Conservation (phyloP, 495 filamentous ascomycete genomes). For the Penicillium paradoxum region DNA sequence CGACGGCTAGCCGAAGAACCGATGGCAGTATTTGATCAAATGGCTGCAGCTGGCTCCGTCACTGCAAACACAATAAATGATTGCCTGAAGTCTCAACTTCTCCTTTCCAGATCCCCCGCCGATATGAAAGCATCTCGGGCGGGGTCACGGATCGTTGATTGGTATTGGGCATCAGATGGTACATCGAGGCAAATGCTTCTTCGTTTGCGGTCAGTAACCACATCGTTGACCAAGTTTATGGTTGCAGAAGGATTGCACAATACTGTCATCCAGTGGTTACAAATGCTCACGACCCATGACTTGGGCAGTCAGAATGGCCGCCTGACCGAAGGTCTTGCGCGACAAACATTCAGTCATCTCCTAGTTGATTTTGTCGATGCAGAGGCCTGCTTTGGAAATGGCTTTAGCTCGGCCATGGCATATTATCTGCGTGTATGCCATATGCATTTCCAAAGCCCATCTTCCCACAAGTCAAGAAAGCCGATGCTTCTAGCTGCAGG, state of each 20-base stretch:
- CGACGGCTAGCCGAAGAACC: slow-evolving; percentile 28
- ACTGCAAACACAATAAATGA: slow-evolving; percentile 12
- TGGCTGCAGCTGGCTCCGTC: slow-evolving; percentile 35
- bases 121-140: slow-evolving; percentile 33
- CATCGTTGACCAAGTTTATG: slow-evolving; percentile 35
- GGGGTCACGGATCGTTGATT: slow-evolving; percentile 32
- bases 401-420: slow-evolving; percentile 27
- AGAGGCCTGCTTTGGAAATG: slow-evolving; percentile 33
- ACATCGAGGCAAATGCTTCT: slow-evolving; percentile 24
- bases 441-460: slow-evolving; percentile 12
- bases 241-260: slow-evolving; percentile 35
- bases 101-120: slow-evolving; percentile 20
- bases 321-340: slow-evolving; percentile 19
- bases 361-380: slow-evolving; percentile 30
- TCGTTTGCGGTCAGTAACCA: slow-evolving; percentile 14
- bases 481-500: slow-evolving; percentile 23
- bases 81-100: slow-evolving; percentile 35
- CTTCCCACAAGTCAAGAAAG: slow-evolving; percentile 11
- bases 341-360: slow-evolving; percentile 22
- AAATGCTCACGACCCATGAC: slow-evolving; percentile 27
- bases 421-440: slow-evolving; percentile 28
- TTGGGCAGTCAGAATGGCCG: slow-evolving; percentile 24
- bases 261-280: slow-evolving; percentile 32
- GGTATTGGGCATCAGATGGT: slow-evolving; percentile 40
- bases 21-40: slow-evolving; percentile 38